A percentile compares a stretch with the other conserved stretches of the same genome.
These are phyloP conservation scores for Aspergillus chevalieri DNA, from an alignment of 2,329 filamentous ascomycete genomes.

Conservation along the genomic window DNA sequence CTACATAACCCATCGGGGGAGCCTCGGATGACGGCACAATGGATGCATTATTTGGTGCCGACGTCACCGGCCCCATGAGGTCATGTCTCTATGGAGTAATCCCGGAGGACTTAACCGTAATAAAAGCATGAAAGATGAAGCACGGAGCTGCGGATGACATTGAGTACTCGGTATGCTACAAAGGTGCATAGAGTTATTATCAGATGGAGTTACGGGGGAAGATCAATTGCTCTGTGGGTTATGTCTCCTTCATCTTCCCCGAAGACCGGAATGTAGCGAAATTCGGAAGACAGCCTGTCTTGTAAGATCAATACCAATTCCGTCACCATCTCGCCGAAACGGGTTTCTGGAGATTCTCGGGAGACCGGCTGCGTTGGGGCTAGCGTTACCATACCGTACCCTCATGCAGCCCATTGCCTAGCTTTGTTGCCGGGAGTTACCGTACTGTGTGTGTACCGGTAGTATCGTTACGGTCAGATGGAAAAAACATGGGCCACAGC, in stretches of 20 bases:
- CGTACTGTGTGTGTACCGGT: slow-evolving; percentile 25
- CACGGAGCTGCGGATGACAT: background rate
- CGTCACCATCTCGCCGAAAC: background rate
- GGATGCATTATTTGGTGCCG: background rate
- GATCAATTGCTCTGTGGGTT: background rate
- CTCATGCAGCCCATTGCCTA: slow-evolving; percentile 5
- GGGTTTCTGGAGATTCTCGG: slow-evolving; percentile 10
- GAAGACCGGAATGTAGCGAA: background rate
- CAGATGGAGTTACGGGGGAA: background rate
- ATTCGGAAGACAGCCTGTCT: background rate
- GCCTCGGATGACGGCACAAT: background rate
- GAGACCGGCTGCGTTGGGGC: slow-evolving; percentile 18
- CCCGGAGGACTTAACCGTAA: too few species aligned
- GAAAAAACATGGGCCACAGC: slow-evolving; percentile 19
- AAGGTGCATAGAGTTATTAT: background rate
- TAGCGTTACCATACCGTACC: slow-evolving; percentile 23
- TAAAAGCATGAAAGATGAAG: background rate
- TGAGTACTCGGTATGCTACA: background rate
- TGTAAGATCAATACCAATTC: too few species aligned
- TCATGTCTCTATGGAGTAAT: background rate
- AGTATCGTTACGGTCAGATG: slow-evolving; percentile 28
- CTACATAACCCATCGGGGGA: background rate
- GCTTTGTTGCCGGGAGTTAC: slow-evolving; percentile 10
- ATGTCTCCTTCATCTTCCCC: background rate
- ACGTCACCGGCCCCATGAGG: background rate